Percentiles rank a stretch among this genome's conserved stretches.
phyloP scores from a whole-genome alignment of 140 eudicot species.

The Senecio squalidus region DNA sequence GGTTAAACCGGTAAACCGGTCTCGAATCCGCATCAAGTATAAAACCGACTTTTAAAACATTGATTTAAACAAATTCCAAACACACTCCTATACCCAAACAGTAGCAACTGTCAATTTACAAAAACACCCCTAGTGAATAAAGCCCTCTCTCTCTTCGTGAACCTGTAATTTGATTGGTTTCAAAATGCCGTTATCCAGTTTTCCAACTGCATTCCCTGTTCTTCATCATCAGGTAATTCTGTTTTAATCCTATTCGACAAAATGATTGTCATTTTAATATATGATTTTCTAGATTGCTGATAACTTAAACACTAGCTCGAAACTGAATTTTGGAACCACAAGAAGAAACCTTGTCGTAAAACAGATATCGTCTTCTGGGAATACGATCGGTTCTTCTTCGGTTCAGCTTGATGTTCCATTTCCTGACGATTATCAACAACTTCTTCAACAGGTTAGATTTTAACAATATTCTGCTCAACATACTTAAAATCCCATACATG shows the following conservation, averaged over 20 bases:
- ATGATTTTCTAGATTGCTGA: not conserved
- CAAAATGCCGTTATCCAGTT: constrained; percentile 68
- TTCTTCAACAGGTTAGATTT: constrained; percentile 63
- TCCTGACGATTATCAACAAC: constrained; percentile 68
- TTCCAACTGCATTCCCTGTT: constrained; percentile 31
- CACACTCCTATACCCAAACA: no score
- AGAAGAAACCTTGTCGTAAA: constrained; percentile 18
- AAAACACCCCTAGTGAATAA: no score
- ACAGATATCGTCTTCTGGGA: constrained; percentile 48
- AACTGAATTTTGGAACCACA: constrained; percentile 14
- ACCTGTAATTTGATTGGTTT: constrained; percentile 24
- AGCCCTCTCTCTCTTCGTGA: not conserved
- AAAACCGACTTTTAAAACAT: no score
- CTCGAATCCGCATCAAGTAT: no score
- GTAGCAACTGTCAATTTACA: no score
- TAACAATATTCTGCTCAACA: not conserved
- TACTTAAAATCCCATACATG: not conserved
- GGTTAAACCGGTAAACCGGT: no score
- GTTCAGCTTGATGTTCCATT: constrained; percentile 52
- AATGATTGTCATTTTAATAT: not conserved
- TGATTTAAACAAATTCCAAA: no score
- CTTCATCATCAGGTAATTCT: constrained; percentile 11
- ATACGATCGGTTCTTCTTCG: constrained; percentile 32
- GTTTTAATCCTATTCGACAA: not conserved
- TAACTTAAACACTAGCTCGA: constrained; percentile 22